Percentiles rank a stretch among this genome's conserved stretches.
phyloP scores from a whole-genome alignment of 2,329 filamentous ascomycete species.

The Neofusicoccum kwambonambiense region DNA sequence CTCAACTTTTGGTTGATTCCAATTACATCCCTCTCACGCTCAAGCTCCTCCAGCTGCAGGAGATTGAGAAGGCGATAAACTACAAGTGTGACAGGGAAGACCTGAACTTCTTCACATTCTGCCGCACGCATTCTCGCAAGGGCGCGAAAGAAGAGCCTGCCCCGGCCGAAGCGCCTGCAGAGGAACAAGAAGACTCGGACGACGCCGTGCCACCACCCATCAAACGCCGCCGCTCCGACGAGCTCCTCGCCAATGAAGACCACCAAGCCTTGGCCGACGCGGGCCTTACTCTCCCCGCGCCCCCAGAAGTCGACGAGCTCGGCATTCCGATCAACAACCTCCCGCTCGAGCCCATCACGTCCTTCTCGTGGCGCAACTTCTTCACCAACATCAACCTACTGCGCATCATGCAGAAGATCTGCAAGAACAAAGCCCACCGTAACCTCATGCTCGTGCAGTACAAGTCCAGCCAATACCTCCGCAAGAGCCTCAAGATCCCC shows the following conservation, averaged over 20 bases:
- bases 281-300: slow-evolving; percentile 39
- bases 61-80: slow-evolving; percentile 86
- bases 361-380: slow-evolving; percentile 88
- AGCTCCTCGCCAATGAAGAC: slow-evolving; percentile 27
- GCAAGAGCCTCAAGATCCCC: slow-evolving; percentile 87
- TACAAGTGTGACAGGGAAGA: slow-evolving; percentile 80
- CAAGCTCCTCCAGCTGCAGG: slow-evolving; percentile 91
- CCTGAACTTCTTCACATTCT: slow-evolving; percentile 91
- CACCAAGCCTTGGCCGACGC: slow-evolving; percentile 23
- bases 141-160: slow-evolving; percentile 32
- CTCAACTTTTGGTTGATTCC: slow-evolving; percentile 87
- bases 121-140: slow-evolving; percentile 69
- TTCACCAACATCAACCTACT: slow-evolving; percentile 94
- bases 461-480: slow-evolving; percentile 88
- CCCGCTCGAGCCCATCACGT: slow-evolving; percentile 75
- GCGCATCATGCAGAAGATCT: slow-evolving; percentile 95
- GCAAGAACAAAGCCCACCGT: slow-evolving; percentile 91
- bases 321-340: slow-evolving; percentile 73
- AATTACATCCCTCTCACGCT: slow-evolving; percentile 92
- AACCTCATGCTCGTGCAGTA: slow-evolving; percentile 93
- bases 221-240: slow-evolving; percentile 53
- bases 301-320: slow-evolving; percentile 75
- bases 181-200: slow-evolving; percentile 37
- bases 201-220: slow-evolving; percentile 84
- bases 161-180: slow-evolving; percentile 30